Conservation (phyloP, 2,329 filamentous ascomycete species). For the Davidsoniella virescens region DNA sequence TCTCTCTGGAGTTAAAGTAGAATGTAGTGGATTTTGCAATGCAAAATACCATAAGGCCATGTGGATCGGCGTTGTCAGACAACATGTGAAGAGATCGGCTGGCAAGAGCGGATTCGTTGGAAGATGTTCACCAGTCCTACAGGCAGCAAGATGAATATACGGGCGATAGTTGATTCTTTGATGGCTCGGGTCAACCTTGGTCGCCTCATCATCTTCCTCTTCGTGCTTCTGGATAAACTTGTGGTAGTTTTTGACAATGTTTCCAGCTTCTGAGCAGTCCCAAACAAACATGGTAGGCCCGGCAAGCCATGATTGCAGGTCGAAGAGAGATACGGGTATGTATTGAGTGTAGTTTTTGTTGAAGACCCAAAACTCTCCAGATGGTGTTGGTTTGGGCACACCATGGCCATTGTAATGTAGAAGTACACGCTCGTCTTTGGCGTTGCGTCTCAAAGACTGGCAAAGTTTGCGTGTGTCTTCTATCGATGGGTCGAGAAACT, state of each 20-base stretch:
- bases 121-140: slow-evolving; percentile 75
- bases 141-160: slow-evolving; percentile 83
- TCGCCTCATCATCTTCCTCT: slow-evolving; percentile 64
- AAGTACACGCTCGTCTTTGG: slow-evolving; percentile 89
- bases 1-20: slow-evolving; percentile 57
- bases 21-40: slow-evolving; percentile 66
- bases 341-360: slow-evolving; percentile 99
- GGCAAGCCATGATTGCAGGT: slow-evolving; percentile 88
- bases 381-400: slow-evolving; percentile 85
- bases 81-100: slow-evolving; percentile 89
- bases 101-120: slow-evolving; percentile 88
- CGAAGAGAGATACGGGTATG: slow-evolving; percentile 89
- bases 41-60: slow-evolving; percentile 96
- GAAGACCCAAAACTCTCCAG: slow-evolving; percentile 98
- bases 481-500: slow-evolving; percentile 88
- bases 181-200: slow-evolving; percentile 65
- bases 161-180: slow-evolving; percentile 54
- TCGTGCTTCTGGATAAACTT: slow-evolving; percentile 91
- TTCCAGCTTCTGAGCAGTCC: slow-evolving; percentile 91
- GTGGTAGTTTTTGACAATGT: slow-evolving; percentile 90
- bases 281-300: slow-evolving; percentile 94
- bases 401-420: slow-evolving; percentile 98
- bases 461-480: slow-evolving; percentile 97
- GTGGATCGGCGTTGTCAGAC: slow-evolving; percentile 89
- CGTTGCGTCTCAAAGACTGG: slow-evolving; percentile 72